These are phyloP conservation scores for Cubamyces lactineus DNA, from an alignment of 768 basidiomycete species.

Conservation along the genomic window DNA sequence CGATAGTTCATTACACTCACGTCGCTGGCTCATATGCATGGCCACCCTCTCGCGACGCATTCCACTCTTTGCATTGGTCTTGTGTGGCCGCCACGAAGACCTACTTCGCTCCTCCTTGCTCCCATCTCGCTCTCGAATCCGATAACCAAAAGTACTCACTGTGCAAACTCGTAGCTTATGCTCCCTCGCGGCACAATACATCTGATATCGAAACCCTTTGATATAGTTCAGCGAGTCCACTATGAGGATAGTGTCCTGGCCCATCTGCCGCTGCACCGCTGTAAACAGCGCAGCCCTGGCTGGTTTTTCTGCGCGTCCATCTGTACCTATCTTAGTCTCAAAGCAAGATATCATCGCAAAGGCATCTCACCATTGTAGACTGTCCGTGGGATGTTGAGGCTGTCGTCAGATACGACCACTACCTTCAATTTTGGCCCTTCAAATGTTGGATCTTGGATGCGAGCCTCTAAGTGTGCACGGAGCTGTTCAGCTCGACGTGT, in stretches of 20 bases:
- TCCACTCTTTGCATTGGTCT: constrained; percentile 80
- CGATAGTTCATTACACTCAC: constrained; percentile 43
- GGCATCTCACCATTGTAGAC: constrained; percentile 70
- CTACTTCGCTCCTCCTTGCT: constrained; percentile 44
- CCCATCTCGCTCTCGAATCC: constrained; percentile 4
- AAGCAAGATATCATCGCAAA: not conserved
- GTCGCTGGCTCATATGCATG: constrained; percentile 68
- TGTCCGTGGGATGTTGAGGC: constrained; percentile 60
- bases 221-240: constrained; percentile 95
- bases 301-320: constrained; percentile 83
- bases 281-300: constrained; percentile 85
- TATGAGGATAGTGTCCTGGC: constrained; percentile 77
- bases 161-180: constrained; percentile 85
- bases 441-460: constrained; percentile 53
- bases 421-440: constrained; percentile 52
- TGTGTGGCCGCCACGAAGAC: constrained; percentile 75
- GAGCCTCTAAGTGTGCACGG: constrained; percentile 53
- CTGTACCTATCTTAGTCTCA: constrained; percentile 41
- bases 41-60: constrained; percentile 52
- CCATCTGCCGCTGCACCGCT: constrained; percentile 75
- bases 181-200: constrained; percentile 95
- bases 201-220: constrained; percentile 97
- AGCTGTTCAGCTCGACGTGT: constrained; percentile 72
- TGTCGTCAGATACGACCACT: constrained; percentile 72
- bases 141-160: constrained; percentile 47